Evolutionary conservation across 2,329 filamentous ascomycete species (phyloP), one percentile per base, ranked within the genome.

Genomic region (Xylariaceae sp.): DNA sequence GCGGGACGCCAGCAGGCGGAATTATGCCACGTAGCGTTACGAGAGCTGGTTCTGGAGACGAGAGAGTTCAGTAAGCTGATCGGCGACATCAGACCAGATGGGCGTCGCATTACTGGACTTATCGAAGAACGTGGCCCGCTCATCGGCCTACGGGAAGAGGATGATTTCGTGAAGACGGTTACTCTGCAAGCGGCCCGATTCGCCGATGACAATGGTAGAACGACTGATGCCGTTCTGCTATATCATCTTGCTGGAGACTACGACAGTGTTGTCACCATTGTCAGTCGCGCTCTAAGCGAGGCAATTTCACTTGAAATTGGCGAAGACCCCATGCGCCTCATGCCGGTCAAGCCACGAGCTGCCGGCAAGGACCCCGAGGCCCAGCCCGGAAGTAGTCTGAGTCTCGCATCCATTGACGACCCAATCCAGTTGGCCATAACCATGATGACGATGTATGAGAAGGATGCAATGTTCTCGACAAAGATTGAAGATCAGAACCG

Each of bases 221-320:
- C 88, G 1, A 95, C 93, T 0, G 94, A 99, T 72, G 92, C 95
- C 2, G 93, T 97, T 11, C 81, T 99, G 44, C 80, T 99, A 45
- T 97, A 96, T 72, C 93, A 99, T 71, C 80, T 99, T 36, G 93
- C 94, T 0, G 91, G 91, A 66, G 92, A 99, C 71, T 97, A 96
- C 70, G 92, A 99, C 70, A 92, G 87, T 48, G 95, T 97, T n/a
- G 85, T 97, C 36, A 79, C 83, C 21, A 93, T 97, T 61, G 84
- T 97, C 67, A 96, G 92, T 73, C 88, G 92, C 32, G 88, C 92
- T 3, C 80, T 99, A 29, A 95, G 92, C 50, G 92, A 97, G 72
- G 90, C 91, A 37, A 86, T 97, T 55, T 88, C 91, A 10, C 81
- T 93, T 9, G 92, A 96, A 65, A 82, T 96, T 64, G 92, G 91